phyloP scores from a whole-genome alignment of 371 early-diverging fungal species.

The Dinochytrium kinnereticum region DNA sequence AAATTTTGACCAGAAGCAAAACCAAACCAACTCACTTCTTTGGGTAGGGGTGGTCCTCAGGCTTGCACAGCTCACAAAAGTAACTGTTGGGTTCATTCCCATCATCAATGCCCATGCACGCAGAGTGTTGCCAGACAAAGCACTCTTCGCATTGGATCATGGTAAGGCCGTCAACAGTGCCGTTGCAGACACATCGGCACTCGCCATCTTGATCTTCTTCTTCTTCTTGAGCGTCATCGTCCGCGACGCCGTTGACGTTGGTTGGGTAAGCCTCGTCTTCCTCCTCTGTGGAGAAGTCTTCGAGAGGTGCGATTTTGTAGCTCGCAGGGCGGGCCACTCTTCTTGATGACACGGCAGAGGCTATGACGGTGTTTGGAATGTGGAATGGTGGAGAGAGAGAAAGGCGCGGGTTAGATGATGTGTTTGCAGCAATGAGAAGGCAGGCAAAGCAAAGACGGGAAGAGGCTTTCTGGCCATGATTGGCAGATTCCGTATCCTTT shows the following conservation, averaged over 20 bases:
- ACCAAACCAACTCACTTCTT: background rate
- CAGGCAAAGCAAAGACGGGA: no score
- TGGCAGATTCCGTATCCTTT: no score
- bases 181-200: slow-evolving; percentile 92
- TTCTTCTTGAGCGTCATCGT: no score
- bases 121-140: slow-evolving; percentile 93
- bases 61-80: slow-evolving; percentile 81
- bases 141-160: slow-evolving; percentile 97
- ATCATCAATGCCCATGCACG: slow-evolving; percentile 76
- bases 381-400: no score
- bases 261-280: slow-evolving; percentile 57
- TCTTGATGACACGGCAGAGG: background rate
- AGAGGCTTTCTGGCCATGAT: no score
- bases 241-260: slow-evolving; percentile 87
- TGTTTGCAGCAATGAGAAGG: no score
- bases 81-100: slow-evolving; percentile 81
- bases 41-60: slow-evolving; percentile 30
- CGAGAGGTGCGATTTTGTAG: background rate
- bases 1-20: no score
- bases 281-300: background rate
- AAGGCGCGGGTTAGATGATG: no score
- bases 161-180: slow-evolving; percentile 92
- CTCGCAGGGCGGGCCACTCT: background rate
- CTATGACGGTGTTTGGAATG: no score
- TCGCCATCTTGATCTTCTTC: no score